Base-by-base conservation (phyloP, 805 yeast genomes). In the Wickerhamiella musiphila region DNA sequence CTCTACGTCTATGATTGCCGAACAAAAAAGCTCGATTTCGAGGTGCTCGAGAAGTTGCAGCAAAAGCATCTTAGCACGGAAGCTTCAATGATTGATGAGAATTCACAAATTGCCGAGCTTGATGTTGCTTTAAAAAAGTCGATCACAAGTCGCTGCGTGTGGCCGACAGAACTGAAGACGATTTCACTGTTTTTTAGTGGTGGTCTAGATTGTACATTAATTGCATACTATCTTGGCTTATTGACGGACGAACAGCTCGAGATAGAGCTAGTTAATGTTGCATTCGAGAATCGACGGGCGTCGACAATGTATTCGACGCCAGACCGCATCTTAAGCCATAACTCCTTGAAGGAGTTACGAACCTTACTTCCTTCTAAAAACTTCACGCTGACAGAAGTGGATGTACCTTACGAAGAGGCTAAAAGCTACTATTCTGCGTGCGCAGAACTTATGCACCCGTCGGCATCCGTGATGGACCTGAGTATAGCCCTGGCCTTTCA, bases 401-500 rank as follows among this genome's bases (percentile, higher is more conserved):
- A 90, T 46, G 77, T 90, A 2, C 56, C 77, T 1, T 84, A 76
- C 45, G 68, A 66, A 5, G 74, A 70, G 29, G 81, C 82, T 55
- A 44, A 67, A 7, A 26, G 46, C 2, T 66, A 66, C 23, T 65
- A 63, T 32, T 52, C 58, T 1, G 51, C 57, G 3, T 93, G 86
- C 0, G 53, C 61, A 27, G 57, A 64, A 17, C 56, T 86, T 26
- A 90, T 90, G 65, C 73, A 63, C 46, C 98, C 99, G 0, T 70
- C 73, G 37, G 63, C 68, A 27, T 83, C 94, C 0, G 96, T 83
- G 41, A 90, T 90, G 96, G 99, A 90, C 52, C 55, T 83, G 15
- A 78, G 94, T 1, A 90, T 90, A 32, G 95, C 95, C 1, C 70
- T 86, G 38, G 98, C 99, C 0, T 90, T 90, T 47, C 83, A 74